Conservation (phyloP, 2,329 filamentous ascomycete species). For the Colletotrichum salicis region DNA sequence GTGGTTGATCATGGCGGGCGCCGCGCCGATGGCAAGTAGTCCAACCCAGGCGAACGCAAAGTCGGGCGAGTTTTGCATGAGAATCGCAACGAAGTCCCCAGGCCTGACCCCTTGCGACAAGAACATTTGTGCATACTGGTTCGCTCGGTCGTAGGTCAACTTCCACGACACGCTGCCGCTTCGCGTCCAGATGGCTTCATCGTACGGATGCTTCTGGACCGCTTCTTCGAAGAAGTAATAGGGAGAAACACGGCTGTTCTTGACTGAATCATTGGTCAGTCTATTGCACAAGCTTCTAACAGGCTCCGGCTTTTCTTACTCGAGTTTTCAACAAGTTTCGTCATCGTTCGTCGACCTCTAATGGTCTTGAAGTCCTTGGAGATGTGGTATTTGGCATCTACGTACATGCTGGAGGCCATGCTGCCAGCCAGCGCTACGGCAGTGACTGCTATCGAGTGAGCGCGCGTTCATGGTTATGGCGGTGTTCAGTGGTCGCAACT, state of each 20-base stretch:
- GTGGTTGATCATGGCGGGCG: conserved; percentile 78
- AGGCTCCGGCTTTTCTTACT: not conserved
- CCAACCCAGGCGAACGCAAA: conserved; percentile 75
- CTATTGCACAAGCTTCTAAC: conserved; percentile 44
- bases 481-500: not conserved
- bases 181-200: conserved; percentile 75
- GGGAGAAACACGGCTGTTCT: conserved; percentile 64
- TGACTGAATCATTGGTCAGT: conserved; percentile 45
- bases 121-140: conserved; percentile 72
- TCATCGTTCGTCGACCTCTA: conserved; percentile 44
- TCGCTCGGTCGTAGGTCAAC: conserved; percentile 64
- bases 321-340: conserved; percentile 51
- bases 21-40: conserved; percentile 72
- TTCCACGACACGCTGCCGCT: conserved; percentile 68
- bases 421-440: conserved; percentile 50
- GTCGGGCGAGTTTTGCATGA: conserved; percentile 74
- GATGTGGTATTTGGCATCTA: conserved; percentile 77
- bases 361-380: conserved; percentile 67
- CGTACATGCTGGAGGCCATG: conserved; percentile 52
- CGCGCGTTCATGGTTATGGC: too few relatives aligned
- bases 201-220: conserved; percentile 61
- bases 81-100: conserved; percentile 72
- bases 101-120: conserved; percentile 66
- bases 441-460: conserved; percentile 42
- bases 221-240: conserved; percentile 74